A percentile compares a stretch with the other conserved stretches of the same genome.
These are phyloP conservation scores for Yamadazyma buinensis DNA, from an alignment of 1,139 yeast species.

Conservation along the genomic window DNA sequence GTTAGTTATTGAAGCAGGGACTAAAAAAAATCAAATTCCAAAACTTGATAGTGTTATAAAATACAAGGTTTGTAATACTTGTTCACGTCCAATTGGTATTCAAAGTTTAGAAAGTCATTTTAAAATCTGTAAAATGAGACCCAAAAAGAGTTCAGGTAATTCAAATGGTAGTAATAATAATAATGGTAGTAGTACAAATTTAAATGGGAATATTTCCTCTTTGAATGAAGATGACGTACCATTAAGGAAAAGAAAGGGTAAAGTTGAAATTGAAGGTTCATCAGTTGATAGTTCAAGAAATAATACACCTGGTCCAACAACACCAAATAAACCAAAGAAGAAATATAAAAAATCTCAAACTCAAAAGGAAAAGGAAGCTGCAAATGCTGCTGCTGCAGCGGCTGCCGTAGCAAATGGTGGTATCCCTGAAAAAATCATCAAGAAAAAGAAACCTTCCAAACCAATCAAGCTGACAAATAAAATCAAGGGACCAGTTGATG, in stretches of 20 bases:
- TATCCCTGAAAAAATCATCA: slow-evolving; percentile 3
- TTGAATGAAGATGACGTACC: slow-evolving; percentile 20
- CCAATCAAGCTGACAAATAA: slow-evolving; percentile 43
- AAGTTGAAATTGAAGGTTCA: slow-evolving; percentile 34
- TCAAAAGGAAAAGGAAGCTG: slow-evolving; percentile 46
- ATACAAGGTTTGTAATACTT: slow-evolving; percentile 63
- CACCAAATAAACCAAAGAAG: slow-evolving; percentile 42
- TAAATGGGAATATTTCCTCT: neutral
- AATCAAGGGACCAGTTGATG: slow-evolving; percentile 78
- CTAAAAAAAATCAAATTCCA: slow-evolving; percentile 30
- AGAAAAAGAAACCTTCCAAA: slow-evolving; percentile 37
- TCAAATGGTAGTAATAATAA: neutral
- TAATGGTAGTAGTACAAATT: neutral
- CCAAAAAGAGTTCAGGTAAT: slow-evolving; percentile 18
- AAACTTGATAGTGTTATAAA: slow-evolving; percentile 16
- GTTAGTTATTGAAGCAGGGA: slow-evolving; percentile 30
- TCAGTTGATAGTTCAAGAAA: slow-evolving; percentile 42
- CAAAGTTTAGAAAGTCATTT: slow-evolving; percentile 45
- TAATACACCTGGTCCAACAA: slow-evolving; percentile 34
- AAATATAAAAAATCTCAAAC: slow-evolving; percentile 43
- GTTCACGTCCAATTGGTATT: slow-evolving; percentile 61
- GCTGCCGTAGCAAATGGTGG: slow-evolving; percentile 16
- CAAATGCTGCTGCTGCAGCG: slow-evolving; percentile 45
- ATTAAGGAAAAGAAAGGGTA: slow-evolving; percentile 31
- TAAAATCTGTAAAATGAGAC: slow-evolving; percentile 48